Percentiles rank a stretch among this genome's conserved stretches.
Conservation (phyloP, 1,139 yeast species). For the Sugiyamaella xylanicola region DNA sequence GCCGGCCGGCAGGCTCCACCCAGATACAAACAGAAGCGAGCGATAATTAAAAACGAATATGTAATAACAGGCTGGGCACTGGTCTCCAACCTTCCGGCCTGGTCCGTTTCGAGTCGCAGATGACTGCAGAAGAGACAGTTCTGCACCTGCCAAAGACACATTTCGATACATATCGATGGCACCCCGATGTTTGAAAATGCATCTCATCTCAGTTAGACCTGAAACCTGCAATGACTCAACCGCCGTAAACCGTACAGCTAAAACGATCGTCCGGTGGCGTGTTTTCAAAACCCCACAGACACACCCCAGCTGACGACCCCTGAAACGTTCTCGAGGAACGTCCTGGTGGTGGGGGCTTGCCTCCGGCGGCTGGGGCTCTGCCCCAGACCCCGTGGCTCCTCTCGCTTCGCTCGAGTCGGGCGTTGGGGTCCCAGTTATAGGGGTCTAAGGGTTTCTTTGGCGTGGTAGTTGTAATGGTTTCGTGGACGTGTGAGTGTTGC, state of each 20-base stretch:
- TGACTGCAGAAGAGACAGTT: not conserved
- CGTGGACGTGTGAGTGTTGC: not conserved
- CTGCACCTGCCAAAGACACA: not conserved
- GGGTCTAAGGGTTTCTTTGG: no score
- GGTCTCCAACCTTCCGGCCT: not conserved
- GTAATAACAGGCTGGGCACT: not conserved
- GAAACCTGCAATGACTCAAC: not conserved
- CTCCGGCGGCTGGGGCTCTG: constrained; percentile 2
- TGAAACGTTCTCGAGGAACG: not conserved
- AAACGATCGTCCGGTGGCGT: not conserved
- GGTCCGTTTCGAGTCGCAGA: not conserved
- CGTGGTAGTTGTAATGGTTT: no score
- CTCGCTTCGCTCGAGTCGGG: not conserved
- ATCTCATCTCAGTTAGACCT: not conserved
- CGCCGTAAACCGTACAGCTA: no score
- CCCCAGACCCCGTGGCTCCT: constrained; percentile 2
- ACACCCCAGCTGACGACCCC: not conserved
- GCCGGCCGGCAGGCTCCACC: no score
- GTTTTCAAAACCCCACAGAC: not conserved
- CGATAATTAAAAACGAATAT: not conserved
- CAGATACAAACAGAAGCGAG: no score
- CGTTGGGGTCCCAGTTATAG: no score
- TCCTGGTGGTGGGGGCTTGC: not conserved
- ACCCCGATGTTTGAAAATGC: not conserved
- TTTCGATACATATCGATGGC: not conserved